Percentiles rank a stretch among this genome's conserved stretches.
phyloP scores from a whole-genome alignment of 148 eudicot genomes.

The Polygonum aviculare region DNA sequence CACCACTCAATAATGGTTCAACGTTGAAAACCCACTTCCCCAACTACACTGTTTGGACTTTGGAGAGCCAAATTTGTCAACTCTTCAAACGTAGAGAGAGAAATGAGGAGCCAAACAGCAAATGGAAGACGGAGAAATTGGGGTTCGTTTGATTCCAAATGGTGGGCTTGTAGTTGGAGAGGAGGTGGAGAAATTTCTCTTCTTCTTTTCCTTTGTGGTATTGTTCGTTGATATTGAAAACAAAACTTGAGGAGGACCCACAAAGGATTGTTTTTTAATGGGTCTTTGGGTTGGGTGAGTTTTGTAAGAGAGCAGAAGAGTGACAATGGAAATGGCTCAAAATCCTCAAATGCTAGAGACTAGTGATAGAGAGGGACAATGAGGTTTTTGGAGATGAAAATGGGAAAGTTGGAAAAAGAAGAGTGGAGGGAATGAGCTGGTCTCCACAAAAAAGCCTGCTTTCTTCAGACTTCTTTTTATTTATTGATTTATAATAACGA shows the following conservation, averaged over 20 bases:
- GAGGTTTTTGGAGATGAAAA: neutral
- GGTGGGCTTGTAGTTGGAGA: neutral
- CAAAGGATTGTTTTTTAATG: neutral
- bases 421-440: constrained; percentile 2
- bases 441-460: constrained; percentile 9
- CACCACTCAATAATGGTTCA: constrained; percentile 10
- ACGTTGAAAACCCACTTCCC: constrained; percentile 10
- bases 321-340: neutral
- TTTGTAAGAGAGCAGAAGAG: neutral
- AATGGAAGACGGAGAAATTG: neutral
- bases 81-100: neutral
- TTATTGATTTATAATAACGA: neutral
- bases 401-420: constrained; percentile 7
- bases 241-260: constrained; percentile 1
- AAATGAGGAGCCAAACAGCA: neutral
- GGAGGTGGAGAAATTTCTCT: constrained; percentile 4
- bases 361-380: neutral
- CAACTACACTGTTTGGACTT: constrained; percentile 1
- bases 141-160: neutral
- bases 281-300: neutral
- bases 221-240: neutral
- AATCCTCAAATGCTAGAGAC: constrained; percentile 3
- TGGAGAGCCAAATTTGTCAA: constrained; percentile 1
- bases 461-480: neutral
- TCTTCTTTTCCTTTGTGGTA: no score